Percentiles rank a stretch among this genome's conserved stretches.
These are phyloP conservation scores for Penicillium occitanis DNA, from an alignment of 2,329 filamentous ascomycete species.

Conservation along the genomic window DNA sequence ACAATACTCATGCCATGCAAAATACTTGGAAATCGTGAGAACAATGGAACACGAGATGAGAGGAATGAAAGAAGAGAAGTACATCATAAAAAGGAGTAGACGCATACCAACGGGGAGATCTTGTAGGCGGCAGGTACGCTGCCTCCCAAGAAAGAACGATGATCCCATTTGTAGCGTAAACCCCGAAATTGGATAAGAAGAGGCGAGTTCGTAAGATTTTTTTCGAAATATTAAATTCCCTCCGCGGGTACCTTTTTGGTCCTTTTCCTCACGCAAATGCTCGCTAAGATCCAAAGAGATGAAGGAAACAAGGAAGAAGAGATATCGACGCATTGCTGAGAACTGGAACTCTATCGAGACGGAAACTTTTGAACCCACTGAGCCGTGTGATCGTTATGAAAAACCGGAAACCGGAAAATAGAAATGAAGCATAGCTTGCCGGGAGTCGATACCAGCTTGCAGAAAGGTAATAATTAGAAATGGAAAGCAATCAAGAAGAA, in stretches of 20 bases:
- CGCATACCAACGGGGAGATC: conserved; percentile 7
- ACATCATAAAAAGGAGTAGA: conserved; percentile 9
- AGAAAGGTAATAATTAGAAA: conserved; percentile 7
- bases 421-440: conserved; percentile 24
- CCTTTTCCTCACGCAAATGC: conserved; percentile 32
- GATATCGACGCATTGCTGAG: conserved; percentile 25
- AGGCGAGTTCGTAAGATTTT: background rate
- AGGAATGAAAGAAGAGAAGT: background rate
- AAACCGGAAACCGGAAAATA: conserved; percentile 20
- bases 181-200: background rate
- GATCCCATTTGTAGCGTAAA: background rate
- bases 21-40: conserved; percentile 11
- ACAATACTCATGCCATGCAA: conserved; percentile 22
- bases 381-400: conserved; percentile 33
- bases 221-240: conserved; percentile 19
- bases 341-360: conserved; percentile 36
- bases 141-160: background rate
- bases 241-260: conserved; percentile 25
- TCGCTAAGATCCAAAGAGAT: conserved; percentile 25
- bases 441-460: conserved; percentile 13
- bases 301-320: background rate
- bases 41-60: background rate
- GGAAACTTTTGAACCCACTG: conserved; percentile 32
- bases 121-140: background rate
- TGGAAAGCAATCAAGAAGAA: conserved; percentile 13